These are phyloP conservation scores for Epichloe baconii DNA, from an alignment of 2,329 filamentous ascomycete species.

Conservation along the genomic window DNA sequence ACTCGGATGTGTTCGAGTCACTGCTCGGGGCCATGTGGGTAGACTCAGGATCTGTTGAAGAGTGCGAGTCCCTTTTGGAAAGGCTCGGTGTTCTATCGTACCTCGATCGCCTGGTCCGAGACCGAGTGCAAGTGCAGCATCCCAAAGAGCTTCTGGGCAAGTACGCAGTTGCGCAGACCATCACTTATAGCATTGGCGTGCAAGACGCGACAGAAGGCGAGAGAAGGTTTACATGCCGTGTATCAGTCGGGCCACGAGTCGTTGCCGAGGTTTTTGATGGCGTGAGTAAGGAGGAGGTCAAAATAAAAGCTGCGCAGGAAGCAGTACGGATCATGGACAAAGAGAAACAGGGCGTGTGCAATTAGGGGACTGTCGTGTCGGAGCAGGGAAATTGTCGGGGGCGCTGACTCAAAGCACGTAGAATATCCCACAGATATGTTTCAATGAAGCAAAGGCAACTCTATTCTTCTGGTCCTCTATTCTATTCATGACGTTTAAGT, in stretches of 20 bases:
- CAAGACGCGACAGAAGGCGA: constrained; percentile 10
- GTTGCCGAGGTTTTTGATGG: constrained; percentile 34
- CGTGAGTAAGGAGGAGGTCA: constrained; percentile 36
- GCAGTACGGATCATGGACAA: constrained; percentile 27
- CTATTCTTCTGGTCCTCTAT: not conserved
- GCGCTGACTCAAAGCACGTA: not conserved
- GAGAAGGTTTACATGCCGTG: constrained; percentile 28
- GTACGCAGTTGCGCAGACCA: constrained; percentile 35
- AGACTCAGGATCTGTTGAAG: constrained; percentile 52
- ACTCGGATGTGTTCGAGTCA: constrained; percentile 72
- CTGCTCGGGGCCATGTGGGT: constrained; percentile 74
- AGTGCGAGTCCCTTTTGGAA: constrained; percentile 48
- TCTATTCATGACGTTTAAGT: constrained; percentile 19
- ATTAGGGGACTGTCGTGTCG: too few relatives aligned
- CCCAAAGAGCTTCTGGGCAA: constrained; percentile 57
- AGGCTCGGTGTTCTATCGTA: constrained; percentile 51
- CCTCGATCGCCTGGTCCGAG: constrained; percentile 47
- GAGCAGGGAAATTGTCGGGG: not conserved
- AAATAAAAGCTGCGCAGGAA: constrained; percentile 40
- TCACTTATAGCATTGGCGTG: constrained; percentile 37
- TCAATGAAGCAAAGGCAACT: not conserved
- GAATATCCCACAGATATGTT: not conserved
- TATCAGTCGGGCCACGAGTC: constrained; percentile 33
- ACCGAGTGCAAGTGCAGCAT: constrained; percentile 43
- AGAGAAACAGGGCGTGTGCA: constrained; percentile 5